Percentiles rank a stretch among this genome's conserved stretches.
Conservation (phyloP, 345 rosid species). For the Eucalyptus decipiens region DNA sequence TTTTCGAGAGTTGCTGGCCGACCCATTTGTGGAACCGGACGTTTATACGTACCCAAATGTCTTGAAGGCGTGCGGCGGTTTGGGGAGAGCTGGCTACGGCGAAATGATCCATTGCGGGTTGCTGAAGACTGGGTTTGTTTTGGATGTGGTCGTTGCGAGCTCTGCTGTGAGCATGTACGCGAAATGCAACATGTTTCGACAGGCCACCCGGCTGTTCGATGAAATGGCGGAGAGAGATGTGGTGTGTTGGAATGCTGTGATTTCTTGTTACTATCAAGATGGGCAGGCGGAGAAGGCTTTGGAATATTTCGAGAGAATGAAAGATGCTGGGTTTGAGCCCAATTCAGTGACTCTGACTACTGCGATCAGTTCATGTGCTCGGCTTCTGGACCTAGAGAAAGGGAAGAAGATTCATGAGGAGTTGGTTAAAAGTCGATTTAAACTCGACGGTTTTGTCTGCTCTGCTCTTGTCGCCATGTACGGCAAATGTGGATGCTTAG, state of each 20-base stretch:
- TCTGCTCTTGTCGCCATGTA: slow-evolving; percentile 77
- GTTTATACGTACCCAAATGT: slow-evolving; percentile 52
- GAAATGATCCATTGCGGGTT: slow-evolving; percentile 36
- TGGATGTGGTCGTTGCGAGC: slow-evolving; percentile 48
- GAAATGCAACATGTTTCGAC: slow-evolving; percentile 17
- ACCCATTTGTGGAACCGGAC: slow-evolving; percentile 33
- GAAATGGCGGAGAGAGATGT: slow-evolving; percentile 68
- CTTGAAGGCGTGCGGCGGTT: slow-evolving; percentile 47
- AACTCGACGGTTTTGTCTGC: slow-evolving; percentile 33
- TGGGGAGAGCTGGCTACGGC: slow-evolving; percentile 34
- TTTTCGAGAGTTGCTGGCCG: slow-evolving; percentile 19
- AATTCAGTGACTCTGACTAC: slow-evolving; percentile 46
- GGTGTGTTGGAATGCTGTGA: slow-evolving; percentile 56
- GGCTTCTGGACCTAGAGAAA: slow-evolving; percentile 50
- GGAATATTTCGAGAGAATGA: slow-evolving; percentile 41
- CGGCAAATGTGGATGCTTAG: slow-evolving; percentile 51
- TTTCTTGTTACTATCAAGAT: slow-evolving; percentile 57
- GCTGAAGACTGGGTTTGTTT: slow-evolving; percentile 31
- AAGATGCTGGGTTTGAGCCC: slow-evolving; percentile 39
- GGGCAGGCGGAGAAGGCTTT: slow-evolving; percentile 51
- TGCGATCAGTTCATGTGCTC: slow-evolving; percentile 41
- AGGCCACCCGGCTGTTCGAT: slow-evolving; percentile 37
- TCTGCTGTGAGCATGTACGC: slow-evolving; percentile 49
- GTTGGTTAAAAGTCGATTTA: slow-evolving; percentile 10
- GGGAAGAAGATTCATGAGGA: slow-evolving; percentile 51